Evolutionary conservation across 2,329 filamentous ascomycete species (phyloP).

Genomic region (Aspergillus sp.): DNA sequence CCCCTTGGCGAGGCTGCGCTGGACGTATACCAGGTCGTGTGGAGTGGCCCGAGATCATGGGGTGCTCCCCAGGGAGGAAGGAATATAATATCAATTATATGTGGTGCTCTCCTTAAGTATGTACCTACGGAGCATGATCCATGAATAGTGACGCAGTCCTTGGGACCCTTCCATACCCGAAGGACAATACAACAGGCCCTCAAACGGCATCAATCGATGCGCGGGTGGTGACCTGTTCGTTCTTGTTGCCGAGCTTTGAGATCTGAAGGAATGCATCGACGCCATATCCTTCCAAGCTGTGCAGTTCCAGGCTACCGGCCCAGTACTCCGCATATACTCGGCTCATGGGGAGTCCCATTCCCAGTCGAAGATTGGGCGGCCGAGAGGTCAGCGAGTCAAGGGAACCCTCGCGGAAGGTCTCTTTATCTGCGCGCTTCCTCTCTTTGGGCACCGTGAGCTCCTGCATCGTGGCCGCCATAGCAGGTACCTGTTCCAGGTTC

Average conservation of each 20-base stretch:
- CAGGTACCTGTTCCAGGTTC: constrained; percentile 82
- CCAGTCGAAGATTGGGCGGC: constrained; percentile 80
- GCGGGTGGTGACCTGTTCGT: constrained; percentile 81
- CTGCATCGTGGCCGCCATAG: constrained; percentile 89
- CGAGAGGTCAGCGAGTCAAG: constrained; percentile 76
- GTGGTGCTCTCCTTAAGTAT: too few species aligned
- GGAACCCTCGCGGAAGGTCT: constrained; percentile 57
- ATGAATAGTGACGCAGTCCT: too few species aligned
- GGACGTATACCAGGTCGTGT: background rate
- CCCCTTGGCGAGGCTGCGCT: background rate
- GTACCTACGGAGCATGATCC: too few species aligned
- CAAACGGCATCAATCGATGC: constrained; percentile 75
- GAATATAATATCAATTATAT: too few species aligned
- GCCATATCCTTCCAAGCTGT: constrained; percentile 92
- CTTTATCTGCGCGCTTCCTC: constrained; percentile 28
- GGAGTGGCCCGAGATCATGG: background rate
- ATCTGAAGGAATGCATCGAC: constrained; percentile 96
- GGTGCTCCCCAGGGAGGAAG: background rate
- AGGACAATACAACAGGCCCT: background rate
- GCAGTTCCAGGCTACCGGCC: constrained; percentile 87
- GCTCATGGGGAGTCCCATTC: constrained; percentile 91
- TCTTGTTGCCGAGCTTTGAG: constrained; percentile 94
- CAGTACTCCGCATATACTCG: constrained; percentile 96
- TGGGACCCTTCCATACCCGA: too few species aligned
- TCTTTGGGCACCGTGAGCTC: constrained; percentile 61